Evolutionary conservation across 1,284 basidiomycete genomes (phyloP), one percentile per base, ranked within the genome.

Genomic region (Moesziomyces antarcticus): DNA sequence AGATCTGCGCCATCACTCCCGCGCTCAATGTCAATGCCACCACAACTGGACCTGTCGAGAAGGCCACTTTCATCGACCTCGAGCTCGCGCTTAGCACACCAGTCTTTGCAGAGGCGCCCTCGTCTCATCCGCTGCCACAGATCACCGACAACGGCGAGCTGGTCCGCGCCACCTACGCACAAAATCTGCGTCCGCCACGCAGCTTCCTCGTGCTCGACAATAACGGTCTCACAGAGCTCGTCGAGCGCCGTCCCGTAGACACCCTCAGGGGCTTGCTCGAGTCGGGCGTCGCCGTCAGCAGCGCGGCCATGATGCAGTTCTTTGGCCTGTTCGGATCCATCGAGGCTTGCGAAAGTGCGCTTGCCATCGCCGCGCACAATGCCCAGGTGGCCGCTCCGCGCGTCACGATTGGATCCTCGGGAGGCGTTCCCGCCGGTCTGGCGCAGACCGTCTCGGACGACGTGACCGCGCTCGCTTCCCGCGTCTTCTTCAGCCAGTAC

Each of bases 131-230:
- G 24, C 51, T 68, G 1, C 13, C 55, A n/a, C 68, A 46, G 9
- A 60, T 67, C 49, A 66, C 64, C 22, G 63, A 72, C n/a, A 73
- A 67, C 30, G 79, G 75, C 40, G 75, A 75, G 48, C 60, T 74
- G 30, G 56, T 89, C 48, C 93, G 94, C 76, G 92, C 95, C 82
- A 87, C 95, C 16, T 91, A 91, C 0, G 88, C 89, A 16, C 93
- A 96, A 82, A 90, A 91, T 77, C 89, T 89, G 13, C 88, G 91
- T 66, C 86, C 88, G 14, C 88, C 91, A 33, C 88, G 89, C 50
- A 90, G 92, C 76, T 95, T 95, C 82, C 89, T 96, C 85, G 88
- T 96, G 58, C 85, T 97, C 64, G 93, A 93, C 21, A 93, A 92
- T 77, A 90, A 90, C 37, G 94, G 93, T 1, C 85, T 97, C 67